Evolutionary conservation across 441 rosid species (phyloP), one percentile per base, ranked within the genome.

Genomic region (Aleurites moluccanus): DNA sequence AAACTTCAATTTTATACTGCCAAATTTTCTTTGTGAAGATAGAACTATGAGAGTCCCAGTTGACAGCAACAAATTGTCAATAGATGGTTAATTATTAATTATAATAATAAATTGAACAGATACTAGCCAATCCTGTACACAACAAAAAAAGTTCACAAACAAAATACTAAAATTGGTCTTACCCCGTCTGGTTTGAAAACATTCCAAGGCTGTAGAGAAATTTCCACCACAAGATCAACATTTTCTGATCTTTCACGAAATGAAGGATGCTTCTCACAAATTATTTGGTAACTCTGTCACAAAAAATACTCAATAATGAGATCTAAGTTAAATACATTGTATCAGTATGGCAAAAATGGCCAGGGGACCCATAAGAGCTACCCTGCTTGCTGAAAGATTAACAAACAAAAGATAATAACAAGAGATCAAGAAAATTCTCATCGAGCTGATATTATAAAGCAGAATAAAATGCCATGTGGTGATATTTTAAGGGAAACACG

Each of bases 161-260:
- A 33, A 78, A 14, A 75, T 18, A 16, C 7, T 10, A 53, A 76
- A 70, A 49, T 25, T 65, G 42, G 65, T 69, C 88, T 83, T 85
- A 95, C 99, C 80, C 99, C 99, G 67, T 93, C 97, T 1, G 97
- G 98, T 83, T 85, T 84, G 74, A 95, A 96, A 77, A 92, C 97
- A n/a, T 89, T 88, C 97, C 99, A 96, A 28, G 99, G 99, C 80
- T 96, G 98, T 68, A 91, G 80, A 65, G 99, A 92, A 69, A 93
- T 90, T 81, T 93, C 97, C 79, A 92, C 95, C 10, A 92, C 93
- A 75, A 96, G 97, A 86, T 93, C 97, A 15, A 86, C 97, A 77
- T 91, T 96, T 84, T 96, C 99, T 64, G 98, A 96, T 83, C 99
- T 84, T 64, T 96, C 97, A 40, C 97, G 89, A 77, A 96, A 93